Percentiles rank a stretch among this genome's conserved stretches.
Evolutionary conservation across 768 basidiomycete species (phyloP).

Genomic region (Sutorius australiensis): DNA sequence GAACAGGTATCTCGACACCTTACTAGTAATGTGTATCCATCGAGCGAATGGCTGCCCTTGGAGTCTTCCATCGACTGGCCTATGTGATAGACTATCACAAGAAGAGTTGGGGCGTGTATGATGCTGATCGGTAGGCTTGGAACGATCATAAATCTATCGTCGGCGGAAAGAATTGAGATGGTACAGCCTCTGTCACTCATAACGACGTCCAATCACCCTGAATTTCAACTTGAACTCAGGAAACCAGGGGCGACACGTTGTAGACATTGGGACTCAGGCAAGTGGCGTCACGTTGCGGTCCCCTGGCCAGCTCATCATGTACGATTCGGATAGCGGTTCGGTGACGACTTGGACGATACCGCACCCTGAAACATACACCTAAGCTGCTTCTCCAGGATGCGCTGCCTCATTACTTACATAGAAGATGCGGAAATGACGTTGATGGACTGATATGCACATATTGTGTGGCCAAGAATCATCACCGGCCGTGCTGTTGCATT

Average conservation of each 20-base stretch:
- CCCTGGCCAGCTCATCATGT: not conserved
- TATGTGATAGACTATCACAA: not conserved
- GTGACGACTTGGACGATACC: not conserved
- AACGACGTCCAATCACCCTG: not conserved
- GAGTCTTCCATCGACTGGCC: not conserved
- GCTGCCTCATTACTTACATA: not conserved
- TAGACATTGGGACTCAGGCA: not conserved
- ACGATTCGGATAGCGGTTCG: not conserved
- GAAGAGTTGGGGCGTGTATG: not conserved
- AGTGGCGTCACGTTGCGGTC: not conserved
- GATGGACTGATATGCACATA: not conserved
- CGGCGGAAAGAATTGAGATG: not conserved
- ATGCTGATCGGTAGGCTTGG: not conserved
- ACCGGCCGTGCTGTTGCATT: not conserved
- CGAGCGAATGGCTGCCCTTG: not conserved
- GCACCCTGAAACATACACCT: not conserved
- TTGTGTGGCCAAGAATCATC: not conserved
- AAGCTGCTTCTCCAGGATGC: not conserved
- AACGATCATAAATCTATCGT: not conserved
- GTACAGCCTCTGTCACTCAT: not conserved
- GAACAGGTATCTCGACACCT: not conserved
- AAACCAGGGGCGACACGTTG: not conserved
- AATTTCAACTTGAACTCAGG: not conserved
- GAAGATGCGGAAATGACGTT: not conserved
- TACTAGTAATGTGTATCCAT: not conserved